Evolutionary conservation across 257 asterid genomes (phyloP), one percentile per base, ranked within the genome.

Genomic region (Capsicum chinense): DNA sequence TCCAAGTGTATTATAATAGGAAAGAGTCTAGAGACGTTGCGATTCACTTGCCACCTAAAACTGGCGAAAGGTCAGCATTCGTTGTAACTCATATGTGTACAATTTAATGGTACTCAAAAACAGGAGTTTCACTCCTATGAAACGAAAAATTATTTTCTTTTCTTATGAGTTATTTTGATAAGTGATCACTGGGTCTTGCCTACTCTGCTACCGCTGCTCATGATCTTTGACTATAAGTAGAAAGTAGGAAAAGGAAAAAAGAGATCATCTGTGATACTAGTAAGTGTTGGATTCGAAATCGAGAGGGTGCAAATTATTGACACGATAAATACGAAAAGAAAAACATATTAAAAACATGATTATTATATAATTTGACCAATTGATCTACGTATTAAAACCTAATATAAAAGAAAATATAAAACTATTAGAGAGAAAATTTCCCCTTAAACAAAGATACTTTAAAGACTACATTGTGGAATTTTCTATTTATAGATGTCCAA

Each of bases 11-110:
- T 21, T 76, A 26, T 76, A 52, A 76, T 48, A 76, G 64, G 63
- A 47, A 54, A 76, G 54, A 21, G 48, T 69, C 17, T 71, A 71
- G 57, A 71, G 37, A 71, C 50, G 80, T 21, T 19, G 60, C 47
- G 14, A n/a, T 67, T 67, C 19, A 35, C 80, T 74, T 74, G 60
- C 80, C 56, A 74, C 63, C 81, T 76, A 21, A 76, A 76, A 76
- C 62, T 76, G 60, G 81, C 59, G 21, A 13, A 52, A 52, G 21
- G 63, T 62, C 19, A 76, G 81, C 42, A 52, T 76, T 76, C 81
- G 11, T 76, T 76, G 81, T 14, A 39, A 69, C 56, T 69, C 78
- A 16, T 39, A 69, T 69, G 54, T 5, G 54, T 69, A 39, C 78
- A 39, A 15, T 15, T 69, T 39, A 8, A 15, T 14, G 54, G 44